Percentiles rank a stretch among this genome's conserved stretches.
phyloP scores from a whole-genome alignment of 768 basidiomycete genomes.

The Nidularia pulvinata region DNA sequence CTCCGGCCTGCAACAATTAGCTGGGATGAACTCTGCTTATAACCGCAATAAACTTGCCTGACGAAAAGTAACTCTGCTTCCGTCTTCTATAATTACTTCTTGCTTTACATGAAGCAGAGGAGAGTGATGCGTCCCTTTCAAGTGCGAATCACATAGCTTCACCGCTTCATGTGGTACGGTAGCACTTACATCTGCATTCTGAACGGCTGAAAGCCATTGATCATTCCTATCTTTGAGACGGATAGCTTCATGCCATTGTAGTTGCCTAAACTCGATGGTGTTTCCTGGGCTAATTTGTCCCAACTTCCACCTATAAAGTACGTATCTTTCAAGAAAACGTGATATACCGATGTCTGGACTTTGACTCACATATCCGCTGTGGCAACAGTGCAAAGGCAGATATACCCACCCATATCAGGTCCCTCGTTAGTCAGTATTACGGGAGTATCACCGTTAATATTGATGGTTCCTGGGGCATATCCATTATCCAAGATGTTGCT shows the following conservation, averaged over 20 bases:
- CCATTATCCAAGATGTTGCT: slow-evolving; percentile 67
- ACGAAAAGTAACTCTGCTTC: not conserved
- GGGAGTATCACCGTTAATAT: slow-evolving; percentile 71
- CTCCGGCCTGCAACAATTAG: slow-evolving; percentile 46
- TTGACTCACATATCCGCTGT: slow-evolving; percentile 45
- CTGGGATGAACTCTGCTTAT: too few species aligned
- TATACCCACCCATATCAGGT: slow-evolving; percentile 64
- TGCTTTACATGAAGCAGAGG: too few species aligned
- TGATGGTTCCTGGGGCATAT: slow-evolving; percentile 53
- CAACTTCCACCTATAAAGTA: slow-evolving; percentile 56
- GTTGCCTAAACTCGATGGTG: slow-evolving; percentile 49
- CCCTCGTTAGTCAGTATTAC: slow-evolving; percentile 64
- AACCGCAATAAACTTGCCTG: not conserved
- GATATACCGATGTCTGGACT: not conserved
- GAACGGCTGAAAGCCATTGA: slow-evolving; percentile 25
- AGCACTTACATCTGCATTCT: too few species aligned
- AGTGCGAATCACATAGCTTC: too few species aligned
- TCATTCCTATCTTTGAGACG: slow-evolving; percentile 15
- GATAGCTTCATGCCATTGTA: slow-evolving; percentile 41
- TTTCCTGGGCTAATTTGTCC: slow-evolving; percentile 64
- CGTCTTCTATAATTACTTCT: too few species aligned
- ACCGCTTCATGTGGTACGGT: too few species aligned
- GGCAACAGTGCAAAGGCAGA: slow-evolving; percentile 54
- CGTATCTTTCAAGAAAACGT: not conserved
- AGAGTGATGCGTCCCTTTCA: too few species aligned